Base-by-base conservation (phyloP, 257 asterid species). In the Forsythia suspensa region DNA sequence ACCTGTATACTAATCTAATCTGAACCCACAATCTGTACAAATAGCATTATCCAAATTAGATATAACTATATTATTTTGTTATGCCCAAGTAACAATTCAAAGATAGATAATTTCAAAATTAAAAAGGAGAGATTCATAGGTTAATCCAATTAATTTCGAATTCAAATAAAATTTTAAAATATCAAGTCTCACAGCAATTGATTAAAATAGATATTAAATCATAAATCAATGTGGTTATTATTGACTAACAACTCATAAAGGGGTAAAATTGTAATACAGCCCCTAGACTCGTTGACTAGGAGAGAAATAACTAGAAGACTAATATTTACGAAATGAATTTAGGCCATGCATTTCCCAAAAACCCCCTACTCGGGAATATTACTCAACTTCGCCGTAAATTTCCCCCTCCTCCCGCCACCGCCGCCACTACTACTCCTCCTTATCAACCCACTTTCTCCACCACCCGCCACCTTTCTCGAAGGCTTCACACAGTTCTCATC, bases 291-390 rank as follows among this genome's bases (percentile, higher is more conserved):
- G n/a, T 13, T 48, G 57, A 48, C 57, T 48, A 13, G 4, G 57
- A 48, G n/a, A 48, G 55, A 48, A 46, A 46, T 12, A 3, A 46
- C 55, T 3, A 12, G 55, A 46, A 48, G 15, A 48, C 57, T 48
- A 48, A 12, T 48, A 48, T 48, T 48, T 48, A 48, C 57, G 57
- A 48, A 12, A 4, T 18, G 55, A 46, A 46, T n/a, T 46, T 46
- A 46, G 6, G 18, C 55, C 18, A 3, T 13, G 57, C 24, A 55
- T 71, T 76, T 74, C 69, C 70, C 40, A 71, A 76, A 57, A 11
- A 18, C n/a, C 76, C 79, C 72, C 84, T 83, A 87, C 55, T 87
- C 91, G 12, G 83, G 89, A 42, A 87, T 87, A 40, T 84, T 82
- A 38, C 63, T 85, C 77, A 87, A 81, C 41, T 65, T 72, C 57